Conservation (phyloP, 2,329 filamentous ascomycete species). For the Graphiopsis chlorocephala region DNA sequence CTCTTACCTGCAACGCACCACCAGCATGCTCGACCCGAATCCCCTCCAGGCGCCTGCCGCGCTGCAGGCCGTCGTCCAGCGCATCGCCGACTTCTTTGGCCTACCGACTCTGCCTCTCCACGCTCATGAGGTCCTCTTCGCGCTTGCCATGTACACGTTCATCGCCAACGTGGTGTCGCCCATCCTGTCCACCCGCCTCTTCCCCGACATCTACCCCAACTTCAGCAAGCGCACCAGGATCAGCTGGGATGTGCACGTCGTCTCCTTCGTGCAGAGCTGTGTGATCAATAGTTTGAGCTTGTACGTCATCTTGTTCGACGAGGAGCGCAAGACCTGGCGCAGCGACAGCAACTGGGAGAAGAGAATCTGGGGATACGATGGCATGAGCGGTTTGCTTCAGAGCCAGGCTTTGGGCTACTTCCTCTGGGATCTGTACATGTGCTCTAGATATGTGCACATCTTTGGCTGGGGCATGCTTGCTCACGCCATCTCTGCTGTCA, state of each 20-base stretch:
- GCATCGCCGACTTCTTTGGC: conserved; percentile 60
- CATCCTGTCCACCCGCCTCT: conserved; percentile 59
- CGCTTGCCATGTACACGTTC: conserved; percentile 66
- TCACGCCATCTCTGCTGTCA: conserved; percentile 70
- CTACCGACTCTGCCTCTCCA: conserved; percentile 70
- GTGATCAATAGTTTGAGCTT: conserved; percentile 71
- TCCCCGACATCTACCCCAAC: conserved; percentile 61
- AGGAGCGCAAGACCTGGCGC: conserved; percentile 55
- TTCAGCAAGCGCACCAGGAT: conserved; percentile 64
- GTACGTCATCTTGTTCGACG: conserved; percentile 67
- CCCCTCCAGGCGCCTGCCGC: conserved; percentile 58
- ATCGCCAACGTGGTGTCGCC: conserved; percentile 68
- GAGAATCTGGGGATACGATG: conserved; percentile 71
- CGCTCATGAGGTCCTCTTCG: conserved; percentile 70
- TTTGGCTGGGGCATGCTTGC: conserved; percentile 76
- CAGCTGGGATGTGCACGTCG: conserved; percentile 84
- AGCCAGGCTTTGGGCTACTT: conserved; percentile 79
- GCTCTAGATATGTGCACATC: conserved; percentile 63
- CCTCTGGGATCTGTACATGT: conserved; percentile 75
- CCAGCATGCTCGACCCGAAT: conserved; percentile 69
- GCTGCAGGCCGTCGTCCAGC: conserved; percentile 57
- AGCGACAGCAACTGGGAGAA: conserved; percentile 61
- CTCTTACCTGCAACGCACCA: background rate
- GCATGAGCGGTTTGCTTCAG: conserved; percentile 68
- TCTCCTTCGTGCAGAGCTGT: conserved; percentile 74